Conservation (phyloP, 352 stramenopile genomes). For the Plasmopara halstedii region DNA sequence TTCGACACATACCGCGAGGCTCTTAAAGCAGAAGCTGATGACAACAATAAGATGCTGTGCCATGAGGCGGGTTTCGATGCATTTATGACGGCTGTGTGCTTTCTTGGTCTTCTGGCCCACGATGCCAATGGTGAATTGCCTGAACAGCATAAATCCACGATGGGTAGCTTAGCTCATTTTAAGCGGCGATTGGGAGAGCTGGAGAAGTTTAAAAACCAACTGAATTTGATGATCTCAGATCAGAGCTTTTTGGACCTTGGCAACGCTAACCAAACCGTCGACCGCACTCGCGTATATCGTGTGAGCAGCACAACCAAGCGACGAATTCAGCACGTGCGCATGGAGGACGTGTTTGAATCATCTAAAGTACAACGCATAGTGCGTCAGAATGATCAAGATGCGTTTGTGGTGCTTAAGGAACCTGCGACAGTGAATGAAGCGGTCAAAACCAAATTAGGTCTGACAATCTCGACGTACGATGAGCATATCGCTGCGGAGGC, state of each 20-base stretch:
- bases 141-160: conserved; percentile 18
- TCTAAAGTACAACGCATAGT: conserved; percentile 61
- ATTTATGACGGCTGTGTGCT: conserved; percentile 80
- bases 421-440: conserved; percentile 26
- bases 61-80: conserved; percentile 84
- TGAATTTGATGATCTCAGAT: conserved; percentile 80
- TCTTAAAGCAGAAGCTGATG: conserved; percentile 40
- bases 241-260: conserved; percentile 47
- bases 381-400: conserved; percentile 52
- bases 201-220: conserved; percentile 51
- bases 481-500: conserved; percentile 32
- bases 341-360: conserved; percentile 57
- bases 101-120: conserved; percentile 57
- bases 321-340: conserved; percentile 49
- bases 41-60: conserved; percentile 46
- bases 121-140: conserved; percentile 41
- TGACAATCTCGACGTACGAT: conserved; percentile 49
- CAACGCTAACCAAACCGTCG: conserved; percentile 50
- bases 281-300: conserved; percentile 54
- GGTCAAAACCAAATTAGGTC: conserved; percentile 21
- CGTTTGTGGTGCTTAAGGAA: conserved; percentile 42
- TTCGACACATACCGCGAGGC: conserved; percentile 61
- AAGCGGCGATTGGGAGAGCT: conserved; percentile 38
- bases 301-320: conserved; percentile 56
- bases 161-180: conserved; percentile 25